Conservation (phyloP, 768 basidiomycete genomes). For the Boletus sensibilis region DNA sequence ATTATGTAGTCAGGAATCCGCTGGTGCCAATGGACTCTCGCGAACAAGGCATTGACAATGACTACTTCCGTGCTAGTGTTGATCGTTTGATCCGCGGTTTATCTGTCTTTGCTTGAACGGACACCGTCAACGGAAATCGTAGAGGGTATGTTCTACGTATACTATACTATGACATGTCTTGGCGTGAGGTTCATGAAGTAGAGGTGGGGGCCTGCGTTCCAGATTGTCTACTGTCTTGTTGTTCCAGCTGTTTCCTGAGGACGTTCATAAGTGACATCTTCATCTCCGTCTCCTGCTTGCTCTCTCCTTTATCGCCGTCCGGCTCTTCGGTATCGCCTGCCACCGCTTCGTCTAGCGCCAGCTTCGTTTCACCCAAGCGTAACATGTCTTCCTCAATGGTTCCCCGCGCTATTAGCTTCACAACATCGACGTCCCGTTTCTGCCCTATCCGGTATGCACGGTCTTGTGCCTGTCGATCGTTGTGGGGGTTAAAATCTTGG, state of each 20-base stretch:
- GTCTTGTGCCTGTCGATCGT: conserved; percentile 97
- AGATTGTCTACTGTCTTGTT: conserved; percentile 37
- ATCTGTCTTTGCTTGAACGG: conserved; percentile 40
- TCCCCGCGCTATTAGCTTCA: conserved; percentile 87
- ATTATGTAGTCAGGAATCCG: conserved; percentile 93
- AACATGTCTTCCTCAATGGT: conserved; percentile 98
- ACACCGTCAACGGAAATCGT: neutral
- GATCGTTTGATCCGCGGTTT: conserved; percentile 72
- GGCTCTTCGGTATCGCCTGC: conserved; percentile 68
- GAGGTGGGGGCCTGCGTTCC: neutral
- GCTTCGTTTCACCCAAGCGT: conserved; percentile 82
- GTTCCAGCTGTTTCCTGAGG: conserved; percentile 78
- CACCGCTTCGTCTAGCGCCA: conserved; percentile 91
- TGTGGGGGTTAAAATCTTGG: conserved; percentile 97
- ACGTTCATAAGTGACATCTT: conserved; percentile 84
- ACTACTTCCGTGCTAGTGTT: conserved; percentile 79
- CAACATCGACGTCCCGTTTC: conserved; percentile 89
- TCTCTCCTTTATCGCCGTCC: conserved; percentile 57
- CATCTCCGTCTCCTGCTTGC: conserved; percentile 73
- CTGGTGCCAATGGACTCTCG: conserved; percentile 79
- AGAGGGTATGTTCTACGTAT: conserved; percentile 24
- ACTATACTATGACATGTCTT: conserved; percentile 13
- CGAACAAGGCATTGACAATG: conserved; percentile 88
- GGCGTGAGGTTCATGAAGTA: conserved; percentile 11
- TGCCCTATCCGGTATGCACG: conserved; percentile 97